Conservation (phyloP, 495 filamentous ascomycete species). For the Xylaria curta region DNA sequence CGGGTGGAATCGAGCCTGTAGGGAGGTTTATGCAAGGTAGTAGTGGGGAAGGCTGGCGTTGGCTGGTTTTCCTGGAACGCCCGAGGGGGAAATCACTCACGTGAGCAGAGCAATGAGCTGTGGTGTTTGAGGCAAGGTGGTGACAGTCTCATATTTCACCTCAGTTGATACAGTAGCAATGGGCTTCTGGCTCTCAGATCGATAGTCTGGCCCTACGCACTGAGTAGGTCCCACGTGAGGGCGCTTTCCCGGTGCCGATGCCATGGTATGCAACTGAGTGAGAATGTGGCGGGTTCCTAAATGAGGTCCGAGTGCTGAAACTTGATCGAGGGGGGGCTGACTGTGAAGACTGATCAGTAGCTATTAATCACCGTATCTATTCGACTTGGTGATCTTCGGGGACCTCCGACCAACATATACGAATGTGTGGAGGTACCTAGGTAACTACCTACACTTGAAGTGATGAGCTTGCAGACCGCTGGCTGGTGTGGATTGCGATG, state of each 20-base stretch:
- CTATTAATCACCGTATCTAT: not conserved
- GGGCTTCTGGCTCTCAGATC: constrained; percentile 77
- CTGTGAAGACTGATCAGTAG: constrained; percentile 1
- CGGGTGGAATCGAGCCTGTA: constrained; percentile 5
- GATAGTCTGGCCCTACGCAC: constrained; percentile 80
- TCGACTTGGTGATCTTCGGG: not conserved
- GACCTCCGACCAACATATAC: constrained; percentile 1
- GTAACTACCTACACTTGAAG: not conserved
- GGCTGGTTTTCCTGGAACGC: not conserved
- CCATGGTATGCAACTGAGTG: constrained; percentile 13
- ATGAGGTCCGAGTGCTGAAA: not conserved
- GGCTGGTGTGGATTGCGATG: not conserved
- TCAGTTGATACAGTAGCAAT: constrained; percentile 87
- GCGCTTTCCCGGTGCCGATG: constrained; percentile 30
- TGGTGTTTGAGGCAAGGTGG: constrained; percentile 88
- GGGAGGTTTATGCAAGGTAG: not conserved
- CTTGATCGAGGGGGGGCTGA: not conserved
- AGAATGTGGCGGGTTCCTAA: not conserved
- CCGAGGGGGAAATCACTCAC: constrained; percentile 63
- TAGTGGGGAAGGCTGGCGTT: not conserved
- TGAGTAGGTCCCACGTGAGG: constrained; percentile 64
- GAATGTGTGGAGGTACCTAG: not conserved
- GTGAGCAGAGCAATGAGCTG: constrained; percentile 96
- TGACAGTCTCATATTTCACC: constrained; percentile 85
- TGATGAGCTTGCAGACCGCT: not conserved